phyloP scores from a whole-genome alignment of 768 basidiomycete species.

The Collybia sp. region DNA sequence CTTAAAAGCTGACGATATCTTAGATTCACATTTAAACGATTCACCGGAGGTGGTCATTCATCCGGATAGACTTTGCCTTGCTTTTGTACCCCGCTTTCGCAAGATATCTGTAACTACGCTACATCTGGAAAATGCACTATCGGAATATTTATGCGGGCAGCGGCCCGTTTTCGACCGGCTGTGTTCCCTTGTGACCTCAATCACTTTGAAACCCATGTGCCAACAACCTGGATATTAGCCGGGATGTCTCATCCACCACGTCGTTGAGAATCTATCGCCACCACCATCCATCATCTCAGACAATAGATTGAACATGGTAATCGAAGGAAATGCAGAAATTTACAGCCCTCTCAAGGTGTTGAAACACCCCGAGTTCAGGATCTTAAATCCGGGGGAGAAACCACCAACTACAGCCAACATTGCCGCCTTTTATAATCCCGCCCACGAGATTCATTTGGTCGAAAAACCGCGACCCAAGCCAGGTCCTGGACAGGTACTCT shows the following conservation, averaged over 20 bases:
- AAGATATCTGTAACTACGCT: too few relatives aligned
- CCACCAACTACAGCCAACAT: conserved; percentile 45
- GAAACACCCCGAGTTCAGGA: conserved; percentile 49
- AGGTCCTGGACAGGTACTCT: conserved; percentile 59
- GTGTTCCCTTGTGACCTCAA: neutral
- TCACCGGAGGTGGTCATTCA: conserved; percentile 31
- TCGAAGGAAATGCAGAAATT: conserved; percentile 35
- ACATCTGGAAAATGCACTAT: neutral
- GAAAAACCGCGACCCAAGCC: conserved; percentile 57
- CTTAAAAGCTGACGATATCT: conserved; percentile 2
- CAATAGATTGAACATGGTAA: conserved; percentile 22
- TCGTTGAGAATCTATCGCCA: too few relatives aligned
- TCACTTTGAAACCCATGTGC: too few relatives aligned
- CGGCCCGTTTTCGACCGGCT: neutral
- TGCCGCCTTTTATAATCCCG: conserved; percentile 62
- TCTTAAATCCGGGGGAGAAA: conserved; percentile 45
- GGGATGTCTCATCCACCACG: too few relatives aligned
- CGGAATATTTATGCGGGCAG: neutral
- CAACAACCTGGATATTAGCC: too few relatives aligned
- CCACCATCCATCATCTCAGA: neutral
- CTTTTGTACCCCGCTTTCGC: neutral
- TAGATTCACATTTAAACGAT: conserved; percentile 87
- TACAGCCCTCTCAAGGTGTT: conserved; percentile 55
- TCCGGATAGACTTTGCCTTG: conserved; percentile 6
- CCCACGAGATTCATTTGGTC: conserved; percentile 63